Conservation (phyloP, 225 moss, liverwort and hornwort species). For the Physcomitrium patens region DNA sequence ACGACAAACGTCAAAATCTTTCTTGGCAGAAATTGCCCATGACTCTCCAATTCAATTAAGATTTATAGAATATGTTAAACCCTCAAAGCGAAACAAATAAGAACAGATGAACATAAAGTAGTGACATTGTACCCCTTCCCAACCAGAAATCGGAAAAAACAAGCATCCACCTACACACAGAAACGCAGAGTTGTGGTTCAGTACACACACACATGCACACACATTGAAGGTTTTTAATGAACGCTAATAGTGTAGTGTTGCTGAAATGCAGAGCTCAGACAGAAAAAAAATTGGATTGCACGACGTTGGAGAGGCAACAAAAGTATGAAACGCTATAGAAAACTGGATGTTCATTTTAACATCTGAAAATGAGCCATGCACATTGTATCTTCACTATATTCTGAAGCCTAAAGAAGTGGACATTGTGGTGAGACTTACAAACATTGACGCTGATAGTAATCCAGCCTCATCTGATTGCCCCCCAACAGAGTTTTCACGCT, state of each 20-base stretch:
- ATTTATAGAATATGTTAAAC: neutral
- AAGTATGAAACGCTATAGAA: conserved; percentile 1
- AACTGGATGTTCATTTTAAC: neutral
- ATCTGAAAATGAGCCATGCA: neutral
- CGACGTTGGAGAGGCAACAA: neutral
- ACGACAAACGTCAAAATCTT: conserved; percentile 3
- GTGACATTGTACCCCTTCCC: conserved; percentile 66
- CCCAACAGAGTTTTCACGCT: conserved; percentile 3
- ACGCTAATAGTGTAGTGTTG: neutral
- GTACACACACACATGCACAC: neutral
- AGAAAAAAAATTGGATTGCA: neutral
- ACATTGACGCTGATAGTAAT: conserved; percentile 36
- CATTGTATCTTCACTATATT: neutral
- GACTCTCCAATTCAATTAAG: neutral
- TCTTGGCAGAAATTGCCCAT: conserved; percentile 1
- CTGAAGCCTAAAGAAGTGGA: neutral
- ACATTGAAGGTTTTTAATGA: neutral
- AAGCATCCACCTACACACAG: conserved; percentile 49
- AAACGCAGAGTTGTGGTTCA: conserved; percentile 28
- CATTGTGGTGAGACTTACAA: conserved; percentile 28
- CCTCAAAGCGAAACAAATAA: neutral
- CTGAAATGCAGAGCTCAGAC: neutral
- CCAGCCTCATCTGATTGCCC: conserved; percentile 14
- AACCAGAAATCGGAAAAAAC: conserved; percentile 66
- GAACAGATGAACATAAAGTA: conserved; percentile 18